phyloP scores from a whole-genome alignment of 2,329 filamentous ascomycete genomes.

The Ceratocystis variospora region DNA sequence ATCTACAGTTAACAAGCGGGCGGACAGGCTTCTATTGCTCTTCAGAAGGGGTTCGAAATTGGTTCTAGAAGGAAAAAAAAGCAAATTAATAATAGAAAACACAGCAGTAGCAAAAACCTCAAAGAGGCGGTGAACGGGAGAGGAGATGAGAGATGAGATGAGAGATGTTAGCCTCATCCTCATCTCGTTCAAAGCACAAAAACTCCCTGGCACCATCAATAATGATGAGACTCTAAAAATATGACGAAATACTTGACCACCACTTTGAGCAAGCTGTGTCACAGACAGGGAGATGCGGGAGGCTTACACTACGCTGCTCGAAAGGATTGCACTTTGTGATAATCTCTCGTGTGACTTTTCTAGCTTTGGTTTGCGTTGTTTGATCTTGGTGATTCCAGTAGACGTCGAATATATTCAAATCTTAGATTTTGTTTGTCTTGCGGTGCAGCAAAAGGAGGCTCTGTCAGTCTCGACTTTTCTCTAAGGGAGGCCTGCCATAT shows the following conservation, averaged over 20 bases:
- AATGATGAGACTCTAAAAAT: not conserved
- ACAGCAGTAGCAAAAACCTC: not conserved
- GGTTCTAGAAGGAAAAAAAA: slow-evolving; percentile 1
- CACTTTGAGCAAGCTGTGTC: not conserved
- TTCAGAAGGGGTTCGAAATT: not conserved
- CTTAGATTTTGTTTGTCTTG: no score
- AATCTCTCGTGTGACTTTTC: no score
- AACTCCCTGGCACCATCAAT: not conserved
- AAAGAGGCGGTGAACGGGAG: slow-evolving; percentile 7
- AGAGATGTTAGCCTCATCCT: not conserved
- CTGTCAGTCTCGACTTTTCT: not conserved
- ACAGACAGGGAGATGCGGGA: not conserved
- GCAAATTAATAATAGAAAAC: not conserved
- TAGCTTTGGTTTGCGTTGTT: no score
- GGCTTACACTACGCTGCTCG: no score
- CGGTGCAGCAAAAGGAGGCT: not conserved
- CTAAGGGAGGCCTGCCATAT: not conserved
- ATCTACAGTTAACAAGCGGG: not conserved
- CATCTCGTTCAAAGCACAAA: slow-evolving; percentile 6
- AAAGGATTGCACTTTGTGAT: no score
- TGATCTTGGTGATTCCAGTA: no score
- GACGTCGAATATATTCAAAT: no score
- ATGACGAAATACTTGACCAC: not conserved
- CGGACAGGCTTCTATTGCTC: not conserved
- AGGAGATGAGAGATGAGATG: not conserved